Conservation (phyloP, 2,329 filamentous ascomycete genomes). For the Fusarium tanahbumbuense region DNA sequence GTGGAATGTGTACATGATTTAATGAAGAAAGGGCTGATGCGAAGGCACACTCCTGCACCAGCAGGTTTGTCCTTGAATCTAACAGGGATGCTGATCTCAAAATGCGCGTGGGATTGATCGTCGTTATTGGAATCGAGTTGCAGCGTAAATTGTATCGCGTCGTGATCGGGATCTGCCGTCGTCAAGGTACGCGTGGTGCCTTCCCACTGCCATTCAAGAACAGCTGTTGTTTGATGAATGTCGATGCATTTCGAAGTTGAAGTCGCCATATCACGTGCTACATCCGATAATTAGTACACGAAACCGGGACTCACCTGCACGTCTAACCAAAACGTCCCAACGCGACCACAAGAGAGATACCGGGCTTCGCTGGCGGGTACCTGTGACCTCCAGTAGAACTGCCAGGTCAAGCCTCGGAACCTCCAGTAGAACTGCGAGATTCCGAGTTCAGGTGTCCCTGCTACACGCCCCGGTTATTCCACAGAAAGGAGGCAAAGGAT, state of each 20-base stretch:
- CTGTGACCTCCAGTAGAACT: conserved; percentile 26
- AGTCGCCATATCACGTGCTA: conserved; percentile 8
- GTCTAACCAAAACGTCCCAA: not conserved
- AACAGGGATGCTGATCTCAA: conserved; percentile 10
- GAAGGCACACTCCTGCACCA: conserved; percentile 1
- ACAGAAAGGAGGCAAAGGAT: not conserved
- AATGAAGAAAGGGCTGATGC: conserved; percentile 9
- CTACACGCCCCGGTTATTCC: conserved; percentile 28
- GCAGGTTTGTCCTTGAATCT: conserved; percentile 19
- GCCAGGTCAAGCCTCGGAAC: conserved; percentile 14
- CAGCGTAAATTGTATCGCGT: conserved; percentile 13
- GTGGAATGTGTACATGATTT: conserved; percentile 2
- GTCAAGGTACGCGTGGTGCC: not conserved
- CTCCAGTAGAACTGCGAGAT: conserved; percentile 28
- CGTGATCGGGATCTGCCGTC: conserved; percentile 12
- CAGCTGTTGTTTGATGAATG: conserved; percentile 8
- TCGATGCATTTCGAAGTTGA: conserved; percentile 1
- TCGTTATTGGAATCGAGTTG: not conserved
- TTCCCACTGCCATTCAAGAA: conserved; percentile 12
- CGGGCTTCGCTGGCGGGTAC: conserved; percentile 7
- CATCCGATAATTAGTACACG: not conserved
- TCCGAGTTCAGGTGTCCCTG: conserved; percentile 14
- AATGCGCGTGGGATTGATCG: not conserved
- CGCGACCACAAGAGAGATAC: not conserved
- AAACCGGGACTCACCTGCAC: conserved; percentile 1